Evolutionary conservation across 306 rosid genomes (phyloP), one percentile per base, ranked within the genome.

Genomic region (Leucaena leucocephala): DNA sequence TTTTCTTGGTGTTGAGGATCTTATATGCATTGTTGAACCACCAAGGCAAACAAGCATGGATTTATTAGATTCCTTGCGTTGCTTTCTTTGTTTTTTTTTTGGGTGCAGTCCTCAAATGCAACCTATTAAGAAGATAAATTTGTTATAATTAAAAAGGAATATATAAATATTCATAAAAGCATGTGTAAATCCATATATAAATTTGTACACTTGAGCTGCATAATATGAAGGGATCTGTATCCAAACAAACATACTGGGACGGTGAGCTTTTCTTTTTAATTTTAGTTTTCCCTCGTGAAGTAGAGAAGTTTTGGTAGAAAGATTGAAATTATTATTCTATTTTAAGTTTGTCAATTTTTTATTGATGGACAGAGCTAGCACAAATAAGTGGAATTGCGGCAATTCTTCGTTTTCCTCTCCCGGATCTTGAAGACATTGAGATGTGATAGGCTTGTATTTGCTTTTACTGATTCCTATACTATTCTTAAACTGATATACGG

Each of bases 381-480:
- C 75, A 70, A 55, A 46, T 70, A 14, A 48, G 61, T 48, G 75
- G 59, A 43, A 48, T 95, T 72, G 99, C 99, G 19, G 99, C 99
- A 49, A 83, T 95, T 72, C 97, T 95, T 76, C 97, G 98, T 71
- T 95, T 91, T 77, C 99, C 99, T 62, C 91, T 95, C 74, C 99
- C 99, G 7, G 99, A 93, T 74, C 90, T 95, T 58, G 99, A 95
- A 75, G 99, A 93, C 82, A 82, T 92, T 42, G 99, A 92, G 84
- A 93, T 91, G 99, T 93, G 85, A 86, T 78, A 62, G 27, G 63
- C 63, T 39, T 13, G 2, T 40, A 33, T n/a, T n/a, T n/a, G n/a
- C n/a, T n/a, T n/a, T n/a, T n/a, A 4, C 62, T 38, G 14, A 4
- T 14, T 57, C 21, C 21, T 63, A 45, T 71, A 43, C 69, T 57